phyloP scores from a whole-genome alignment of 2,329 filamentous ascomycete genomes.

The Coniochaeta prunicola region DNA sequence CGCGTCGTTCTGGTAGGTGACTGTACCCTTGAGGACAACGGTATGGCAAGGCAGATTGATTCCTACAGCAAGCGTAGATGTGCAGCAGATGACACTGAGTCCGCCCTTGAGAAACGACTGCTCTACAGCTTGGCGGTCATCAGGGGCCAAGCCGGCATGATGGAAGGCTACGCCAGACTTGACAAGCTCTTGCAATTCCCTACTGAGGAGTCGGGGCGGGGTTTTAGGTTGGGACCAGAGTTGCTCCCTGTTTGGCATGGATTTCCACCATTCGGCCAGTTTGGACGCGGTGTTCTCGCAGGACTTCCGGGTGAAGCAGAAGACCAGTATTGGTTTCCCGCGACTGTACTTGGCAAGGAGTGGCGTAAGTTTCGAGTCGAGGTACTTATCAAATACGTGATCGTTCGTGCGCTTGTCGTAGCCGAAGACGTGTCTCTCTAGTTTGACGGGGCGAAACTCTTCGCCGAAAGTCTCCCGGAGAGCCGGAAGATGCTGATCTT shows the following conservation, averaged over 20 bases:
- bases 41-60: slow-evolving; percentile 80
- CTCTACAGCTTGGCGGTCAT: slow-evolving; percentile 62
- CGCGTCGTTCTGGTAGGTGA: slow-evolving; percentile 52
- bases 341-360: slow-evolving; percentile 61
- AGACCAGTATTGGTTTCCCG: slow-evolving; percentile 73
- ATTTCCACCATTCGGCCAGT: slow-evolving; percentile 59
- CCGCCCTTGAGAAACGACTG: slow-evolving; percentile 60
- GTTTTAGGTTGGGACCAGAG: slow-evolving; percentile 56
- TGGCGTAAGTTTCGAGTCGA: slow-evolving; percentile 58
- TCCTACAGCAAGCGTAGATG: slow-evolving; percentile 75
- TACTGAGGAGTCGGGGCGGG: slow-evolving; percentile 43
- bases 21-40: slow-evolving; percentile 76
- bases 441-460: slow-evolving; percentile 69
- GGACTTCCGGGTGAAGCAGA: slow-evolving; percentile 71
- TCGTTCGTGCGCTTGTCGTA: slow-evolving; percentile 60
- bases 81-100: slow-evolving; percentile 79
- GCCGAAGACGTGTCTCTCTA: slow-evolving; percentile 71
- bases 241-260: slow-evolving; percentile 39
- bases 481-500: slow-evolving; percentile 55
- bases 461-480: slow-evolving; percentile 66
- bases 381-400: slow-evolving; percentile 66
- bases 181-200: slow-evolving; percentile 47
- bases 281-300: slow-evolving; percentile 60
- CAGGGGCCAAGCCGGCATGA: slow-evolving; percentile 63
- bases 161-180: slow-evolving; percentile 67